Percentiles rank a stretch among this genome's conserved stretches.
Conservation (phyloP, 352 stramenopile genomes). For the Phytophthora tentaculata region DNA sequence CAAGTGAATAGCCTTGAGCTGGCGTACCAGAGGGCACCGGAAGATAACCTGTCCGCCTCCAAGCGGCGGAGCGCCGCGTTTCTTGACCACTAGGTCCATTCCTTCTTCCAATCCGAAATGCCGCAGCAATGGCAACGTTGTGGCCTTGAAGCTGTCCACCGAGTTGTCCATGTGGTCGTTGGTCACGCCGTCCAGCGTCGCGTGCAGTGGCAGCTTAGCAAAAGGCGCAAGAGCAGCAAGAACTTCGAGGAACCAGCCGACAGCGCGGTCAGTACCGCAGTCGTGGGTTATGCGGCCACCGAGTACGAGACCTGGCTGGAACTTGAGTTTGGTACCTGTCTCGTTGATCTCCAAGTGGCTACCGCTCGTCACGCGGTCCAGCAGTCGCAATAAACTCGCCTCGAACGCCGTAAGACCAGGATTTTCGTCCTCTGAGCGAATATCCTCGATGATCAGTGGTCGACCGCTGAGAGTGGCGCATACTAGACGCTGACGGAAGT, state of each 20-base stretch:
- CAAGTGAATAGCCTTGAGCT: conserved; percentile 95
- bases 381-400: conserved; percentile 95
- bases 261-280: conserved; percentile 89
- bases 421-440: conserved; percentile 94
- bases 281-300: conserved; percentile 96
- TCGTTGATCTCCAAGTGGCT: conserved; percentile 99
- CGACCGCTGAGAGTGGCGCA: conserved; percentile 92
- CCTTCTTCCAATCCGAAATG: conserved; percentile 96
- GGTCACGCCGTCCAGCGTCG: conserved; percentile 96
- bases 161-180: conserved; percentile 93
- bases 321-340: conserved; percentile 97
- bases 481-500: conserved; percentile 96
- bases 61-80: conserved; percentile 89
- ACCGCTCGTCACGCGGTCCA: conserved; percentile 98
- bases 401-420: conserved; percentile 97
- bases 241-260: conserved; percentile 99
- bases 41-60: conserved; percentile 93
- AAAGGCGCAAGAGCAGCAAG: conserved; percentile 97
- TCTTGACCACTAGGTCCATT: conserved; percentile 88
- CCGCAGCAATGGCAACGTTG: conserved; percentile 94
- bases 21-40: conserved; percentile 93
- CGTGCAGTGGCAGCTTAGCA: conserved; percentile 94
- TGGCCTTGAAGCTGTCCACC: conserved; percentile 95
- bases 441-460: conserved; percentile 95
- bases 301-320: conserved; percentile 96